Evolutionary conservation across 257 asterid species (phyloP).

Genomic region (Plantago elongata): DNA sequence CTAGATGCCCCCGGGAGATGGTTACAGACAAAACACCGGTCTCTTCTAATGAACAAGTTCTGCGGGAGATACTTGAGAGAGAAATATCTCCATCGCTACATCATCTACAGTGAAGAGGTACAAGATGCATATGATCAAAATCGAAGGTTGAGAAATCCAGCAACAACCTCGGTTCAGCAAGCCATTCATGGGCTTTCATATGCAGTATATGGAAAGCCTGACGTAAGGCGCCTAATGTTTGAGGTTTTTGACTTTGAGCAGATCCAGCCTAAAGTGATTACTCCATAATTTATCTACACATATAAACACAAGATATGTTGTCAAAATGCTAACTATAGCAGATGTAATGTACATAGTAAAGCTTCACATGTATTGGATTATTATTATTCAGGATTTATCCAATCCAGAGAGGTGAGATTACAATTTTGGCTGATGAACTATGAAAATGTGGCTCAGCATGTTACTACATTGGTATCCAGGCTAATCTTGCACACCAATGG

Average conservation of each 20-base stretch:
- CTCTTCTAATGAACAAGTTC: conserved; percentile 86
- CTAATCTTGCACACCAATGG: no score
- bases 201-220: conserved; percentile 88
- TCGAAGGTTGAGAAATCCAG: conserved; percentile 91
- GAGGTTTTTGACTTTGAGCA: conserved; percentile 97
- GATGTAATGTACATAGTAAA: not conserved
- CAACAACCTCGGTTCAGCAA: conserved; percentile 92
- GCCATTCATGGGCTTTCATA: conserved; percentile 89
- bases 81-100: conserved; percentile 69
- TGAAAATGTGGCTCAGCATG: no score
- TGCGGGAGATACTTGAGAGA: conserved; percentile 88
- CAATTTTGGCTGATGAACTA: no score
- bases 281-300: not conserved
- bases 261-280: conserved; percentile 60
- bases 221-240: conserved; percentile 93
- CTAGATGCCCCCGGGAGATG: conserved; percentile 95
- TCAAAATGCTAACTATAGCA: not conserved
- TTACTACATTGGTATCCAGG: no score
- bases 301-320: not conserved
- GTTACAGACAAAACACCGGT: conserved; percentile 80
- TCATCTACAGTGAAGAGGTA: conserved; percentile 80
- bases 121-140: conserved; percentile 88
- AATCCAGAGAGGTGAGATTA: not conserved
- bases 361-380: not conserved
- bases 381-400: not conserved